These are phyloP conservation scores for Penicillium maclennaniae DNA, from an alignment of 495 filamentous ascomycete species.

Conservation along the genomic window DNA sequence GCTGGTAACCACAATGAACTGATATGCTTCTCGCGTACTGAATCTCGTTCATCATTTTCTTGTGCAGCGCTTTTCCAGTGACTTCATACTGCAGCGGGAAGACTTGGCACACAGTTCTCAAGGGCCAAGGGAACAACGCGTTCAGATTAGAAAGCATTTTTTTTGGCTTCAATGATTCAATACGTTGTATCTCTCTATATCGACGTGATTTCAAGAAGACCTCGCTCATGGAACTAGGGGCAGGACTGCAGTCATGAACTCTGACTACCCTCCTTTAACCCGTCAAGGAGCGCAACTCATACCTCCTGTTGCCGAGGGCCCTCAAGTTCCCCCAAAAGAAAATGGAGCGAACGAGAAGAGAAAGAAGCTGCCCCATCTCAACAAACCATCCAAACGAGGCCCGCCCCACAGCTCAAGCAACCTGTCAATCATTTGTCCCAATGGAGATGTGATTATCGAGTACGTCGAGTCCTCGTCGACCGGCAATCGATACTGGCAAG, in stretches of 20 bases:
- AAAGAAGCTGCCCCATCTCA: not conserved
- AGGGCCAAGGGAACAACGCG: not conserved
- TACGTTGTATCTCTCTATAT: not conserved
- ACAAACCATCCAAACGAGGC: not conserved
- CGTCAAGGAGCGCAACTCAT: not conserved
- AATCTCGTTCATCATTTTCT: not conserved
- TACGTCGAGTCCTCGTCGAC: constrained; percentile 20
- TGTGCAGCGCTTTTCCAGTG: not conserved
- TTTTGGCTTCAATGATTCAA: not conserved
- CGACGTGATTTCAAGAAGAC: not conserved
- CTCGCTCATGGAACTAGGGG: not conserved
- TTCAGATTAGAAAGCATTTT: not conserved
- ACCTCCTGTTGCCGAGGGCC: not conserved
- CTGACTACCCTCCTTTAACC: constrained; percentile 13
- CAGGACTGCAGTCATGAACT: constrained; percentile 4
- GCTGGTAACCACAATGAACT: not conserved
- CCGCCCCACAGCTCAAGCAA: not conserved
- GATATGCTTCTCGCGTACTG: not conserved
- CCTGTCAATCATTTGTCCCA: constrained; percentile 20
- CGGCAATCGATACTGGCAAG: constrained; percentile 30
- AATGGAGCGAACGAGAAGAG: not conserved
- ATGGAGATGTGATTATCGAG: constrained; percentile 38
- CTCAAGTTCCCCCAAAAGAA: not conserved
- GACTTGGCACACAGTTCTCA: not conserved
- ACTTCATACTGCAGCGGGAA: not conserved